Percentiles rank a stretch among this genome's conserved stretches.
These are phyloP conservation scores for Isabelozyma pseudorhagii DNA, from an alignment of 805 yeast species.

Conservation along the genomic window DNA sequence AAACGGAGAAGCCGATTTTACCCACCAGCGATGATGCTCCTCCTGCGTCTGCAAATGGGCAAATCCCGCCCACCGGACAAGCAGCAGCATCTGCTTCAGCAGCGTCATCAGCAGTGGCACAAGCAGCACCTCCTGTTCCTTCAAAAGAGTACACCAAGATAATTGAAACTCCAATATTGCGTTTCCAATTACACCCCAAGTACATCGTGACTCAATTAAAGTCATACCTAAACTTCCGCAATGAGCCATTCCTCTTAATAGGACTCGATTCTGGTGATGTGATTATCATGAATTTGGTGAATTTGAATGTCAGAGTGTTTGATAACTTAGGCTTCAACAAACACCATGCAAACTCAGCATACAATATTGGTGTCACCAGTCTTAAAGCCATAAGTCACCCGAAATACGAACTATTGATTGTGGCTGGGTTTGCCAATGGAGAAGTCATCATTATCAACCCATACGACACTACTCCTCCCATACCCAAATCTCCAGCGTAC, in stretches of 20 bases:
- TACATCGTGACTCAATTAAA: conserved; percentile 40
- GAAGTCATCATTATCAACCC: conserved; percentile 50
- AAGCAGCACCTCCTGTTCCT: neutral
- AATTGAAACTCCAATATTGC: conserved; percentile 44
- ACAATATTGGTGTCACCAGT: conserved; percentile 17
- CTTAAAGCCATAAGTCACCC: conserved; percentile 26
- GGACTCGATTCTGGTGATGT: conserved; percentile 72
- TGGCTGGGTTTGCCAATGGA: conserved; percentile 65
- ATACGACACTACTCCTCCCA: conserved; percentile 5
- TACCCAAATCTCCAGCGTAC: conserved; percentile 6
- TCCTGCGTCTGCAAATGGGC: neutral
- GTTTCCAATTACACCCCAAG: conserved; percentile 34
- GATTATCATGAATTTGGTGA: conserved; percentile 53
- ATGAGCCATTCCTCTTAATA: conserved; percentile 48
- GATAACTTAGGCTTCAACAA: conserved; percentile 38
- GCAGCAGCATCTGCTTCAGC: neutral
- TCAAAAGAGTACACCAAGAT: conserved; percentile 23
- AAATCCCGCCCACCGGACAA: neutral
- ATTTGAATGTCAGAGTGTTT: conserved; percentile 43
- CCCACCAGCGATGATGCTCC: conserved; percentile 15
- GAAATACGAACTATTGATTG: conserved; percentile 42
- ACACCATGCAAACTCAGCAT: conserved; percentile 1
- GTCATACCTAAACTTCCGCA: conserved; percentile 20
- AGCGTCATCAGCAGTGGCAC: neutral
- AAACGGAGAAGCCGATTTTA: conserved; percentile 16